A percentile compares a stretch with the other conserved stretches of the same genome.
Conservation (phyloP, 495 filamentous ascomycete species). For the Achaetomiella virescens region DNA sequence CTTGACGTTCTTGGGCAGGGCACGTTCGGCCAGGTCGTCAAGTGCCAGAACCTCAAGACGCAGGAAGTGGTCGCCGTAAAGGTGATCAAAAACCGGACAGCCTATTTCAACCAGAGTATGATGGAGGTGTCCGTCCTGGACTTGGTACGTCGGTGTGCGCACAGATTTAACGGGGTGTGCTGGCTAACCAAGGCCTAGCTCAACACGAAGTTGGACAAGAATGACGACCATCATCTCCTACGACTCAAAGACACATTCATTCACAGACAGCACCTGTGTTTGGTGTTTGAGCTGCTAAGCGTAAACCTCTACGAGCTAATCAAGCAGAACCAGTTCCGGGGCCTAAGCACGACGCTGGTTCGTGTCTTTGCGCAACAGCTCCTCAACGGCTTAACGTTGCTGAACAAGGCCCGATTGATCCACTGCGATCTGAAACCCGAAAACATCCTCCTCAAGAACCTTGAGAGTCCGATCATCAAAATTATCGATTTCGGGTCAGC, state of each 20-base stretch:
- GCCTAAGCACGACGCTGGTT: slow-evolving; percentile 93
- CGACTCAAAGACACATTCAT: slow-evolving; percentile 98
- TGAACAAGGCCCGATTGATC: slow-evolving; percentile 96
- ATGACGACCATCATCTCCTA: slow-evolving; percentile 95
- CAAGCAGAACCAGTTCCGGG: slow-evolving; percentile 99
- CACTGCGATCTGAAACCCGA: slow-evolving; percentile 99
- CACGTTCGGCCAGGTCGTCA: slow-evolving; percentile 99
- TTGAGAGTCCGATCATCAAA: slow-evolving; percentile 99
- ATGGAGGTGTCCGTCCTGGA: slow-evolving; percentile 99
- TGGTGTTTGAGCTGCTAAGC: slow-evolving; percentile 95
- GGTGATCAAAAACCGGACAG: slow-evolving; percentile 98
- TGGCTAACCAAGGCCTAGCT: slow-evolving; percentile 49
- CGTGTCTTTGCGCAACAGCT: slow-evolving; percentile 97
- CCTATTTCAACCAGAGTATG: slow-evolving; percentile 99
- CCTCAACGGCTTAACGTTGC: slow-evolving; percentile 79
- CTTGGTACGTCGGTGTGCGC: slow-evolving; percentile 53
- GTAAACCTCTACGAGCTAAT: slow-evolving; percentile 99
- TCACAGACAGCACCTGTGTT: slow-evolving; percentile 92
- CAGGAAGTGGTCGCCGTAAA: slow-evolving; percentile 99
- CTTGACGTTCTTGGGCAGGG: slow-evolving; percentile 96
- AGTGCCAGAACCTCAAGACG: slow-evolving; percentile 97
- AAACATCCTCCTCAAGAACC: slow-evolving; percentile 96
- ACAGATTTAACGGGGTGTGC: background rate
- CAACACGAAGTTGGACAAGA: slow-evolving; percentile 97
- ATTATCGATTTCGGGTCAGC: slow-evolving; percentile 99